Base-by-base conservation (phyloP, 768 basidiomycete species). In the Rhodotorula paludigena region DNA sequence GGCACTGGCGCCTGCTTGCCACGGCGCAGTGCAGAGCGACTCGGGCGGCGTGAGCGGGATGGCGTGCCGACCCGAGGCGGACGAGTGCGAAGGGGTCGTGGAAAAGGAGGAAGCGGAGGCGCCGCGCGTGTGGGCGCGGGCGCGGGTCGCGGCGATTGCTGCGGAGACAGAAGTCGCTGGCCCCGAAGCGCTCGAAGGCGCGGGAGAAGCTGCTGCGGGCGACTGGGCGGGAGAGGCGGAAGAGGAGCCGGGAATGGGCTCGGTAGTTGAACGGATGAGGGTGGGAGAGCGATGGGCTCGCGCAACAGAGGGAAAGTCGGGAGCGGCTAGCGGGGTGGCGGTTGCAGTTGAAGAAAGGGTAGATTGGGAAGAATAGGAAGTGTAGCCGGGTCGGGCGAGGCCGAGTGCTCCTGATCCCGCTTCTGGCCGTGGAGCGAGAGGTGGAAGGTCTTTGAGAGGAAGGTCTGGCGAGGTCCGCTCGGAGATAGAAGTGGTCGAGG, bases 1-100 rank as follows among this genome's bases (percentile, higher is more conserved):
- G 10, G 62, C 62, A 5, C 42, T 41, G 5, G 69, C 57, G 18
- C 52, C 47, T 11, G 53, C 38, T n/a, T 64, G 62, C 58, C 47
- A 56, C 1, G 65, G 62, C 2, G 41, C 48, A 0, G 65, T 57
- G 25, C 55, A 60, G 44, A 58, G 44, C 21, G 33, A 35, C 20
- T 71, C 70, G 30, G 70, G 70, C 15, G 70, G 70, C 10, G 70
- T 71, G 36, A 67, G 63, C 1, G 62, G 69, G 1, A 55, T 23
- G 21, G 16, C 32, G 30, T 35, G 47, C 41, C 10, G 9, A 14
- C 48, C 32, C 15, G 38, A 28, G n/a, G 28, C 28, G n/a, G 60
- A 45, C n/a, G 52, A 33, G 44, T 44, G 18, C n/a, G 54, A 47
- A 45, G 45, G 35, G 12, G 53, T 32, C 28, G 33, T 45, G 12